phyloP scores from a whole-genome alignment of 2,329 filamentous ascomycete genomes.

The Rachicladosporium sp. region DNA sequence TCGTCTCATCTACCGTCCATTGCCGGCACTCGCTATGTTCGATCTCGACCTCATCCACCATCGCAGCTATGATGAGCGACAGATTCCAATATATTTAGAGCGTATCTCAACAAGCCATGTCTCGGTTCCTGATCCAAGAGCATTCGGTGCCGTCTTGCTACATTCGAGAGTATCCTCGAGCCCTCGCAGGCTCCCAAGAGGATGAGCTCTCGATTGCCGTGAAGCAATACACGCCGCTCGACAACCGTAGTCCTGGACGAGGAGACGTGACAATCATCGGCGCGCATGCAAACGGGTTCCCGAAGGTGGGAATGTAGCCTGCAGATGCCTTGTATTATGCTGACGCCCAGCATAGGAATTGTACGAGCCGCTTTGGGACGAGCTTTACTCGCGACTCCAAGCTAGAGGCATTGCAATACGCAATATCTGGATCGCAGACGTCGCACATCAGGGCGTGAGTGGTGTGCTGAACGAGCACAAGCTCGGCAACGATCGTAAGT shows the following conservation, averaged over 20 bases:
- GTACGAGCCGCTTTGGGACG: slow-evolving; percentile 86
- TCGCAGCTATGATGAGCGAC: no score
- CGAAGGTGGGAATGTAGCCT: slow-evolving; percentile 52
- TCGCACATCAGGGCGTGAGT: slow-evolving; percentile 73
- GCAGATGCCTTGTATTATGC: slow-evolving; percentile 1
- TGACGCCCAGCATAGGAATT: slow-evolving; percentile 49
- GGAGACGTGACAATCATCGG: slow-evolving; percentile 78
- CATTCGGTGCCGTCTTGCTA: slow-evolving; percentile 64
- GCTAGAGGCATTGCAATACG: slow-evolving; percentile 56
- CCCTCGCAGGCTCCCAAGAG: slow-evolving; percentile 60
- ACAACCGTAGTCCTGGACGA: slow-evolving; percentile 53
- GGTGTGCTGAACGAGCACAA: slow-evolving; percentile 61
- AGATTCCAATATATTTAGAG: no score
- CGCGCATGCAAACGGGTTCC: slow-evolving; percentile 83
- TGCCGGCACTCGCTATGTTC: no score
- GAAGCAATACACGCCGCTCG: slow-evolving; percentile 75
- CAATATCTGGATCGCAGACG: slow-evolving; percentile 80
- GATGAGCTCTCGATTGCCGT: slow-evolving; percentile 61
- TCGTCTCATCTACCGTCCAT: no score
- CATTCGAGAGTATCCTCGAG: slow-evolving; percentile 68
- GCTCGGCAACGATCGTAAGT: slow-evolving; percentile 73
- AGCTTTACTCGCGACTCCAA: slow-evolving; percentile 51
- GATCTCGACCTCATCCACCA: no score
- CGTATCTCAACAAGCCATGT: slow-evolving; percentile 2
- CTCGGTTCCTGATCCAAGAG: slow-evolving; percentile 54